Base-by-base conservation (phyloP, 2,329 filamentous ascomycete species). In the Calonectria montana region DNA sequence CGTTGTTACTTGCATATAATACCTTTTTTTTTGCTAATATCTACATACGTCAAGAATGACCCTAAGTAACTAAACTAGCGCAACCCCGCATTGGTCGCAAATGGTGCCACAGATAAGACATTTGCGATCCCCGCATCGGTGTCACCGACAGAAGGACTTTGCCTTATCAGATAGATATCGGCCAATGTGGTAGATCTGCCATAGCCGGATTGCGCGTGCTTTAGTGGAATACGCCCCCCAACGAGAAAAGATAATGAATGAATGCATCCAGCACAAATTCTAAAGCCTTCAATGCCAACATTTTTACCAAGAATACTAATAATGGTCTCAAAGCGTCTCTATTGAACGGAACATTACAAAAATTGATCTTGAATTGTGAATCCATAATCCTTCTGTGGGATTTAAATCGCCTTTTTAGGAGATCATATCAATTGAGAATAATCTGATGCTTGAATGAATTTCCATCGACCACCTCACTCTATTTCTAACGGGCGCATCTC, bases 401-500 rank as follows among this genome's bases (percentile, higher is more conserved):
- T 13, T 3, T 8, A 25, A 23, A 23, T 27, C 13, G 0, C 7
- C 16, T 18, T 8, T 15, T 25, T n/a, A 15, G 8, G 15, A 27
- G 15, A 29, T 53, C 2, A n/a, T 21, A 21, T 35, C 15, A 12
- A 35, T 4, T 12, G 7, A 23, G 9, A 45, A 23, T 23, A 23
- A 25, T 16, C 2, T 2, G 1, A 15, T 25, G 21, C n/a, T 12
- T 13, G 9, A 27, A 45, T 25, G 6, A 8, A 13, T 7, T n/a
- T 23, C 9, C 13, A 18, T 25, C 1, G 15, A n/a, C 25, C n/a
- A 10, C 10, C 1, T 39, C 39, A 67, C 18, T 39, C 25, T 7
- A 45, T 16, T 18, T 67, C 50, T 27, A 67, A 29, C 15, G 64
- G 50, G 7, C 74, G 45, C 80, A 82, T 82, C 69, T 82, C 81